These are phyloP conservation scores for Solanum piurae DNA, from an alignment of 257 asterid genomes.

Conservation along the genomic window DNA sequence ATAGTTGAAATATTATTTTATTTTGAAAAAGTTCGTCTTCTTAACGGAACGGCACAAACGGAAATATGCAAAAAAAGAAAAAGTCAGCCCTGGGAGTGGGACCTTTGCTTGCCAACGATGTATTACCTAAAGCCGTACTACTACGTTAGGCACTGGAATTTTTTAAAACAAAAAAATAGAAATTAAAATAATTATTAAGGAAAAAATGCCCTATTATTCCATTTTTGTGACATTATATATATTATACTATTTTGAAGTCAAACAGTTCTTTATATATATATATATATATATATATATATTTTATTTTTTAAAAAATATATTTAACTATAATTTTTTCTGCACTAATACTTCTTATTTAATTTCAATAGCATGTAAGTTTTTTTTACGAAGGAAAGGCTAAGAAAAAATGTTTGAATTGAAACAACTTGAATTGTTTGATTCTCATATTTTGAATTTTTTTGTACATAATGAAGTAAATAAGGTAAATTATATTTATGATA, in stretches of 20 bases:
- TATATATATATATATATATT: neutral
- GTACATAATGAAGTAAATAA: neutral
- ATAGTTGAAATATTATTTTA: too few species aligned
- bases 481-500: neutral
- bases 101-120: neutral
- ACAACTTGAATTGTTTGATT: neutral
- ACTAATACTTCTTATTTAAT: neutral
- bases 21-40: neutral
- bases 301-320: neutral
- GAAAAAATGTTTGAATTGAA: neutral
- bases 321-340: neutral
- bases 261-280: neutral
- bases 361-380: neutral
- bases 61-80: neutral
- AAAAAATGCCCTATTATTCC: neutral
- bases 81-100: neutral
- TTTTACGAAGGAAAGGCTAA: neutral
- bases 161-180: neutral
- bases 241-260: neutral
- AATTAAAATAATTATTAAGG: neutral
- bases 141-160: neutral
- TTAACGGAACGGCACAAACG: neutral
- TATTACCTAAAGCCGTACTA: neutral
- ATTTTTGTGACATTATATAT: neutral
- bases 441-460: neutral